Percentiles rank a stretch among this genome's conserved stretches.
phyloP scores from a whole-genome alignment of 2,329 filamentous ascomycete species.

The Purpureocillium lavendulum region DNA sequence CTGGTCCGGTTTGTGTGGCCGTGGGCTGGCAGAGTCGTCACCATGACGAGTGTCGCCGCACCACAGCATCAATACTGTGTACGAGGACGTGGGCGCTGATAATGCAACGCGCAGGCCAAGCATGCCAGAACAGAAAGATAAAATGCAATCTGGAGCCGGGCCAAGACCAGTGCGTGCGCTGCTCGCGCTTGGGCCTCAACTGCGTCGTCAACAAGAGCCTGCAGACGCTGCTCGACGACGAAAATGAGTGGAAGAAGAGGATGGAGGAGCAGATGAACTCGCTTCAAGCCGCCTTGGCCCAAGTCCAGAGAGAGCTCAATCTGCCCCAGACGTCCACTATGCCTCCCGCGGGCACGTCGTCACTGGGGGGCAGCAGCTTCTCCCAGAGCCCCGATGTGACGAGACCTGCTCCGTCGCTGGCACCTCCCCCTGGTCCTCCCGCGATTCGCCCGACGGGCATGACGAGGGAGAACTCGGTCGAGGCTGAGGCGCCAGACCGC shows the following conservation, averaged over 20 bases:
- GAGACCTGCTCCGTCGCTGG: background rate
- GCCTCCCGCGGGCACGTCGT: background rate
- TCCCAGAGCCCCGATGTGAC: background rate
- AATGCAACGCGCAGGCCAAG: conserved; percentile 17
- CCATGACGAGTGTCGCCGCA: too few species aligned
- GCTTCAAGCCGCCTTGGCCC: conserved; percentile 16
- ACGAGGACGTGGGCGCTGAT: too few species aligned
- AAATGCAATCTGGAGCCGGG: conserved; percentile 41
- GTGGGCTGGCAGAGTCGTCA: too few species aligned
- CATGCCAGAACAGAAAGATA: conserved; percentile 47
- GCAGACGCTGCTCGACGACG: conserved; percentile 45
- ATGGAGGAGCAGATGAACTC: conserved; percentile 18
- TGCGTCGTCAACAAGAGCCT: conserved; percentile 48
- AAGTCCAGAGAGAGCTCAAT: conserved; percentile 15
- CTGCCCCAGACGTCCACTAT: conserved; percentile 3
- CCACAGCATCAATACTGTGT: too few species aligned
- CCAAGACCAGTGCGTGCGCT: conserved; percentile 37
- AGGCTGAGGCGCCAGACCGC: conserved; percentile 11
- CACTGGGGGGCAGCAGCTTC: background rate
- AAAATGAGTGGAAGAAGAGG: conserved; percentile 32
- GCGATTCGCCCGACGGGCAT: conserved; percentile 14
- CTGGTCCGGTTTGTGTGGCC: too few species aligned
- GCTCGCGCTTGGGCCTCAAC: conserved; percentile 37
- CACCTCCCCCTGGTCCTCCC: background rate
- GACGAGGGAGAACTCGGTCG: conserved; percentile 22